phyloP scores from a whole-genome alignment of 2,329 filamentous ascomycete genomes.

The Fusarium armeniacum region DNA sequence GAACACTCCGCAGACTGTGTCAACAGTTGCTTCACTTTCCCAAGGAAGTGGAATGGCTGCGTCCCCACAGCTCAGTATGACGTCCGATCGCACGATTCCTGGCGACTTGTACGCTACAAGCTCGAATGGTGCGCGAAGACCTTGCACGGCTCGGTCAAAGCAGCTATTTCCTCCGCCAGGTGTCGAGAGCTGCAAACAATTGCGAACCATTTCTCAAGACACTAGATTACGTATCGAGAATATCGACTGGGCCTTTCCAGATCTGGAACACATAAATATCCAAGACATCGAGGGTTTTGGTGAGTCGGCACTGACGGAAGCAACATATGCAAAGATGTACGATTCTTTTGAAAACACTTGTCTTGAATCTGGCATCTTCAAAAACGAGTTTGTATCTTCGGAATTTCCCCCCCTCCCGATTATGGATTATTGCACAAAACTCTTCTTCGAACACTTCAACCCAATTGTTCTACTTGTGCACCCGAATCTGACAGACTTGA shows the following conservation, averaged over 20 bases:
- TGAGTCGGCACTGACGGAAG: background rate
- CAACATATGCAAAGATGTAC: slow-evolving; percentile 22
- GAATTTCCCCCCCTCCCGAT: slow-evolving; percentile 48
- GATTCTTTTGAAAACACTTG: slow-evolving; percentile 19
- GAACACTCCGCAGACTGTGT: background rate
- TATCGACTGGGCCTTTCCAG: background rate
- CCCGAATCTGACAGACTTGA: slow-evolving; percentile 8
- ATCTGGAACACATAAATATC: background rate
- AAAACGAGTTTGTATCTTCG: background rate
- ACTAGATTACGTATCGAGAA: rapidly evolving
- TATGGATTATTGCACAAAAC: slow-evolving; percentile 51
- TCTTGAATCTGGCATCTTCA: slow-evolving; percentile 17
- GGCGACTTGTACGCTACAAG: slow-evolving; percentile 42
- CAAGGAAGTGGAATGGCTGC: slow-evolving; percentile 8
- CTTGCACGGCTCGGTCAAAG: slow-evolving; percentile 36
- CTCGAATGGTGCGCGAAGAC: slow-evolving; percentile 35
- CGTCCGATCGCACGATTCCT: slow-evolving; percentile 3
- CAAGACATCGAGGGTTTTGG: background rate
- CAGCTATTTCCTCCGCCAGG: slow-evolving; percentile 5
- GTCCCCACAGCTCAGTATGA: slow-evolving; percentile 14
- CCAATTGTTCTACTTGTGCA: slow-evolving; percentile 53
- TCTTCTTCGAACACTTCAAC: slow-evolving; percentile 54
- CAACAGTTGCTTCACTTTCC: slow-evolving; percentile 1
- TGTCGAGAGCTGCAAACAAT: background rate
- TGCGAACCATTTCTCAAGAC: background rate